phyloP scores from a whole-genome alignment of 1,284 basidiomycete species.

The Volvariella surrecta region DNA sequence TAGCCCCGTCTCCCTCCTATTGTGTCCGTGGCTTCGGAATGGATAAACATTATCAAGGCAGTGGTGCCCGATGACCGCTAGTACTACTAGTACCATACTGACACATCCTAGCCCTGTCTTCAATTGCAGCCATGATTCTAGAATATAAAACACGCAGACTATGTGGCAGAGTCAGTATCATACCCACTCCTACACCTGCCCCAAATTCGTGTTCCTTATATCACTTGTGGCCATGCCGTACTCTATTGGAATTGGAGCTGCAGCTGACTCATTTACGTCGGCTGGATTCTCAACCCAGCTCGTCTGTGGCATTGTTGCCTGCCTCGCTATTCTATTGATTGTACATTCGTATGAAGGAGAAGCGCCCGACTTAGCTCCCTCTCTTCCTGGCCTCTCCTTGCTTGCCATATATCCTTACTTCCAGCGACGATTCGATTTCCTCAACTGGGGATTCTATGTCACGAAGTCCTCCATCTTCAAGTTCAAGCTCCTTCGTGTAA shows the following conservation, averaged over 20 bases:
- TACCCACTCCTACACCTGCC: no score
- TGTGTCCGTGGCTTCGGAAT: no score
- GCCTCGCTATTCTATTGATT: conserved; percentile 42
- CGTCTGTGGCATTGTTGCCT: conserved; percentile 41
- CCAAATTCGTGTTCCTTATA: no score
- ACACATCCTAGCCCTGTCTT: no score
- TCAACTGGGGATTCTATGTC: conserved; percentile 58
- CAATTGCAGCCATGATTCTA: no score
- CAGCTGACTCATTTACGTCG: conserved; percentile 47
- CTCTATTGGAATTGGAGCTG: conserved; percentile 49
- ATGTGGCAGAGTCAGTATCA: no score
- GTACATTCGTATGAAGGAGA: conserved; percentile 35
- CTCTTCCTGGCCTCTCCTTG: conserved; percentile 46
- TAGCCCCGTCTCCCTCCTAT: no score
- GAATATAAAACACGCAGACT: no score
- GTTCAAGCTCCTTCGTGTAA: conserved; percentile 54
- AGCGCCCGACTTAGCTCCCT: conserved; percentile 36
- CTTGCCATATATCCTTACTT: conserved; percentile 59
- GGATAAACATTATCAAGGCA: no score
- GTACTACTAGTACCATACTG: no score
- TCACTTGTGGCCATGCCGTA: no score
- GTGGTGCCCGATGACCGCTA: no score
- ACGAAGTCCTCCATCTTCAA: conserved; percentile 57
- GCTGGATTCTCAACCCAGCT: conserved; percentile 46
- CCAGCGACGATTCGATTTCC: conserved; percentile 55